Evolutionary conservation across 2,329 filamentous ascomycete genomes (phyloP).

Genomic region (Fusarium hostae): DNA sequence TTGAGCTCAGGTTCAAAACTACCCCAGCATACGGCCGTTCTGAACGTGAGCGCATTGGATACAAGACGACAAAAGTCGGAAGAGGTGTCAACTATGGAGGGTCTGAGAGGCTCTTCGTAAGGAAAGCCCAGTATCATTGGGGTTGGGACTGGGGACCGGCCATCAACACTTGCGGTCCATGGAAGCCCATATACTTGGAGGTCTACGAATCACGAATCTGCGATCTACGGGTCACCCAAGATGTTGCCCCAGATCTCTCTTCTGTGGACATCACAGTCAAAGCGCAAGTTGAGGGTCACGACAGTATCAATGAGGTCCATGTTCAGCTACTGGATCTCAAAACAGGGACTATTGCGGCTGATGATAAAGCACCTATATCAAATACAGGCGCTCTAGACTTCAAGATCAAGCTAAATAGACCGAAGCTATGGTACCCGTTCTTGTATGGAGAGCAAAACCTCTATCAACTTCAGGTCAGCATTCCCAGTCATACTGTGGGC

Average conservation of each 20-base stretch:
- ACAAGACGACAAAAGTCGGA: neutral
- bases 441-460: neutral
- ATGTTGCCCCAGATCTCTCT: neutral
- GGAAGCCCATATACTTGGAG: neutral
- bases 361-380: accelerated
- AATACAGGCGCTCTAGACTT: accelerated
- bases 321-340: neutral
- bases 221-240: neutral
- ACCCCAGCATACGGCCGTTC: conserved; percentile 1
- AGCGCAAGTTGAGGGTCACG: accelerated
- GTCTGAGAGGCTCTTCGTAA: neutral
- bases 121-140: conserved; percentile 17
- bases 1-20: neutral
- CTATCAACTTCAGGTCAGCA: neutral
- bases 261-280: neutral
- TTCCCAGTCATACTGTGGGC: neutral
- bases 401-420: accelerated
- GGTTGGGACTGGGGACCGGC: conserved; percentile 20
- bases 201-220: neutral
- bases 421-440: conserved; percentile 1
- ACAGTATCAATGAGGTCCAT: accelerated
- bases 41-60: neutral
- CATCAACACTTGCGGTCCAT: neutral
- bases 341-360: accelerated
- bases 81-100: conserved; percentile 1